phyloP scores from a whole-genome alignment of 2,329 filamentous ascomycete species.

The Fusarium sp. region DNA sequence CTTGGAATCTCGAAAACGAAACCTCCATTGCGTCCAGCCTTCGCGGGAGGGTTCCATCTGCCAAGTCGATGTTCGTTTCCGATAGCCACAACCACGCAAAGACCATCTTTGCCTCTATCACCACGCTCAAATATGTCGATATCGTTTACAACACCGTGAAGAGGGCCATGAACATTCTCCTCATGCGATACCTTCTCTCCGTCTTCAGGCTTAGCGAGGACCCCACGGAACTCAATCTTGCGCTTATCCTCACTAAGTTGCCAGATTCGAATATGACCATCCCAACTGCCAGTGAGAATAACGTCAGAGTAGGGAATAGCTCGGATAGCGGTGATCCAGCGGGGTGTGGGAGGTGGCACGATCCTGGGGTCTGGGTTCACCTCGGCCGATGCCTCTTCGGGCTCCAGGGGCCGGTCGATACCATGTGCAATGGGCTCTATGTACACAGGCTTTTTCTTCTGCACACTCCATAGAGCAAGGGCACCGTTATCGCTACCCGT shows the following conservation, averaged over 20 bases:
- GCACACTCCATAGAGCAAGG: slow-evolving; percentile 85
- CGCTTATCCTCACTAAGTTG: slow-evolving; percentile 84
- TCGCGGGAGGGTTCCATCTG: slow-evolving; percentile 75
- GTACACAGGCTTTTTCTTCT: slow-evolving; percentile 94
- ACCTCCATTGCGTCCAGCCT: slow-evolving; percentile 79
- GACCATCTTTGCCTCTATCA: slow-evolving; percentile 76
- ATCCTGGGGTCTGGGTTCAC: slow-evolving; percentile 67
- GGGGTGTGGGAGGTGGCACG: slow-evolving; percentile 73
- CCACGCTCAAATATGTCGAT: slow-evolving; percentile 88
- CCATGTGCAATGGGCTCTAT: slow-evolving; percentile 86
- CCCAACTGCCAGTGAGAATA: slow-evolving; percentile 93
- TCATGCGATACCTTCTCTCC: slow-evolving; percentile 39
- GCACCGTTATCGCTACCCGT: slow-evolving; percentile 93
- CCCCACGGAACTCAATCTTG: slow-evolving; percentile 77
- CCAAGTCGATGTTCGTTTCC: slow-evolving; percentile 89
- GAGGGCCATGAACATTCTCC: slow-evolving; percentile 48
- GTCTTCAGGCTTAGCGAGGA: slow-evolving; percentile 61
- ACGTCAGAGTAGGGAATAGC: slow-evolving; percentile 91
- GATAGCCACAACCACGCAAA: slow-evolving; percentile 87
- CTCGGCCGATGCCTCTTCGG: slow-evolving; percentile 80
- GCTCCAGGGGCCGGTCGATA: slow-evolving; percentile 75
- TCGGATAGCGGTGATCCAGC: slow-evolving; percentile 90
- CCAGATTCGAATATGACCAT: slow-evolving; percentile 86
- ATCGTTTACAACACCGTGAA: slow-evolving; percentile 87
- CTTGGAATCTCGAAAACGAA: slow-evolving; percentile 84